Evolutionary conservation across 2,329 filamentous ascomycete species (phyloP), one percentile per base, ranked within the genome.

Genomic region (Celoporthe dispersa): DNA sequence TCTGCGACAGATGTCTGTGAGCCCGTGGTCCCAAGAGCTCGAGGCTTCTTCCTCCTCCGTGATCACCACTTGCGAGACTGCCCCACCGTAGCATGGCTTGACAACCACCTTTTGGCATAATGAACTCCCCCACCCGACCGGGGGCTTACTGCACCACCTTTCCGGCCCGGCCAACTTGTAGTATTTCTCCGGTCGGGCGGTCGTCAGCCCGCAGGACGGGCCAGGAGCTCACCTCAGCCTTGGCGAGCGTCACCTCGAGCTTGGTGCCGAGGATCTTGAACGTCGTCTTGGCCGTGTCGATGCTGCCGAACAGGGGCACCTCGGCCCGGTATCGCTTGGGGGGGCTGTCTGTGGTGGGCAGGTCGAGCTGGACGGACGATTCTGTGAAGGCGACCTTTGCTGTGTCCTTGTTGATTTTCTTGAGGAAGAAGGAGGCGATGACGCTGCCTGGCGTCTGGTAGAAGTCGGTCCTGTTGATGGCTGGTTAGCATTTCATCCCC

Each of bases 371-470:
- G 65, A 98, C 81, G 62, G 87, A 84, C 63, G 86, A 84, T 2
- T 87, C 77, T 48, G 84, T 80, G 79, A 98, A 95, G 33, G 87
- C 84, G 61, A 98, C 87, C 74, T 87, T 91, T 66, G 94, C 92
- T 35, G 84, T 87, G 33, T 91, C 87, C 81, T 95, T 97, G 82
- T 94, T 90, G 76, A 99, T 97, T 84, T 98, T 98, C 85, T 98
- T 99, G 68, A 98, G 86, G 83, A 97, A 99, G 75, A 98, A 91
- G 11, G 93, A 96, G 2, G 92, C 94, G 74, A 97, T 97, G 69
- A 98, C 93, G 19, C 89, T 90, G 16, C 88, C 88, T 2, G 91
- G 85, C 1, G 96, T 98, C 81, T 99, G 96, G 82, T 99, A 99
- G 82, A 95, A 99, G 81, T 99, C 96, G 78, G 92, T 90, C 71